phyloP scores from a whole-genome alignment of 345 rosid genomes.

The Moricandia arvensis region DNA sequence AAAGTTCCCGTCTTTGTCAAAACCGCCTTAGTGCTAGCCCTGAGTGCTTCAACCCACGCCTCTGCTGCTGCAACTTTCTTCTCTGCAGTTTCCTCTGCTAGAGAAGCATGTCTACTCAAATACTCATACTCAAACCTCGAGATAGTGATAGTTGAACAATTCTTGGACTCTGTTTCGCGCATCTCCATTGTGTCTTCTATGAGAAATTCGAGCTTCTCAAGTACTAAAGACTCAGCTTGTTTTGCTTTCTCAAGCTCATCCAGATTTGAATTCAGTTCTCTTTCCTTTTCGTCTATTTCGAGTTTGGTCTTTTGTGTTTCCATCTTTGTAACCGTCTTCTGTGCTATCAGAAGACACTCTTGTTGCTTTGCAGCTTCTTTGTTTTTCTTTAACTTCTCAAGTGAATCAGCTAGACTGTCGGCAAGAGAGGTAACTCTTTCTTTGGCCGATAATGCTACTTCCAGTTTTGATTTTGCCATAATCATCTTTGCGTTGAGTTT shows the following conservation, averaged over 20 bases:
- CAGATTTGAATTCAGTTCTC: conserved; percentile 46
- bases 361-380: conserved; percentile 54
- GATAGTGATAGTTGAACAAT: conserved; percentile 50
- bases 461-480: conserved; percentile 62
- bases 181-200: conserved; percentile 41
- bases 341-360: conserved; percentile 45
- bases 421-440: conserved; percentile 52
- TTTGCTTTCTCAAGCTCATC: conserved; percentile 58
- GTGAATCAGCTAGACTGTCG: conserved; percentile 47
- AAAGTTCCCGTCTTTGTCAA: conserved; percentile 54
- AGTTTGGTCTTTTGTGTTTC: conserved; percentile 50
- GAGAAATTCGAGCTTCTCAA: conserved; percentile 53
- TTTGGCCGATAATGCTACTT: conserved; percentile 46
- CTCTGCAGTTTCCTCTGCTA: conserved; percentile 75
- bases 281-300: conserved; percentile 55
- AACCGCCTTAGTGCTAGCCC: conserved; percentile 58
- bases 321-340: conserved; percentile 45
- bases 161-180: conserved; percentile 49
- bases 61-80: conserved; percentile 78
- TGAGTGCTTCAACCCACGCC: conserved; percentile 84
- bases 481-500: conserved; percentile 63
- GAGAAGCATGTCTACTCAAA: conserved; percentile 54
- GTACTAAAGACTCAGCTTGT: conserved; percentile 52
- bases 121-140: conserved; percentile 76
- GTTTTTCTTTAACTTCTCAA: conserved; percentile 58